phyloP scores from a whole-genome alignment of 2,329 filamentous ascomycete genomes.

The Leptosphaerulina australis region DNA sequence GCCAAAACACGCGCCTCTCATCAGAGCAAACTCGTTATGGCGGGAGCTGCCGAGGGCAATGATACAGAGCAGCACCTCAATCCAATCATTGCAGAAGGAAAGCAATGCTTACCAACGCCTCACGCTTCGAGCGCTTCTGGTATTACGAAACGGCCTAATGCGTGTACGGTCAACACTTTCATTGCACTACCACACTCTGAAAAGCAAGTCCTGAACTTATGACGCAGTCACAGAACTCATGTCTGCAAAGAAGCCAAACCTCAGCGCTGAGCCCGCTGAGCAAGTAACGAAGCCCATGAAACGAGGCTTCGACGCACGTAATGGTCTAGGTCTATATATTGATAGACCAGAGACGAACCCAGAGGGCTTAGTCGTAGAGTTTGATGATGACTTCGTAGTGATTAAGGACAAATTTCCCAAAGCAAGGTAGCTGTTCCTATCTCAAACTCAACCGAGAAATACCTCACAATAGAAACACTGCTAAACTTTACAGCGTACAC shows the following conservation, averaged over 20 bases:
- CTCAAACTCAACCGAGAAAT: too few species aligned
- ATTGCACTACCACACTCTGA: too few species aligned
- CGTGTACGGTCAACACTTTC: constrained; percentile 41
- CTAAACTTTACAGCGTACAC: constrained; percentile 69
- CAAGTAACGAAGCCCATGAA: constrained; percentile 14
- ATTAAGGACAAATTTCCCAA: constrained; percentile 90
- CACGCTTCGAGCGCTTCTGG: background rate
- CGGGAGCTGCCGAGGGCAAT: background rate
- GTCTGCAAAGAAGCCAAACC: constrained; percentile 50
- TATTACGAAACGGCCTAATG: constrained; percentile 44
- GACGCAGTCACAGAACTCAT: constrained; percentile 55
- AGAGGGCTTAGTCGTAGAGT: constrained; percentile 65
- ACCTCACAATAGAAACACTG: too few species aligned
- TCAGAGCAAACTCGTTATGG: background rate
- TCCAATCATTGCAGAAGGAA: constrained; percentile 6
- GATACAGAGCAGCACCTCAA: constrained; percentile 5
- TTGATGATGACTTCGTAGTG: constrained; percentile 72
- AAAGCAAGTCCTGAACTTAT: constrained; percentile 29
- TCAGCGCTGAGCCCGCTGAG: constrained; percentile 15
- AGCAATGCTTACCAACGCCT: constrained; percentile 2
- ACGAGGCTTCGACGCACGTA: constrained; percentile 52
- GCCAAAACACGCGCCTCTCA: background rate
- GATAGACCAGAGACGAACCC: constrained; percentile 66
- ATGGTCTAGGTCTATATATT: constrained; percentile 72
- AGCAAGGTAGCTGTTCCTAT: too few species aligned